A percentile compares a stretch with the other conserved stretches of the same genome.
These are phyloP conservation scores for Orychophragmus violaceus DNA, from an alignment of 345 rosid species.

Conservation along the genomic window DNA sequence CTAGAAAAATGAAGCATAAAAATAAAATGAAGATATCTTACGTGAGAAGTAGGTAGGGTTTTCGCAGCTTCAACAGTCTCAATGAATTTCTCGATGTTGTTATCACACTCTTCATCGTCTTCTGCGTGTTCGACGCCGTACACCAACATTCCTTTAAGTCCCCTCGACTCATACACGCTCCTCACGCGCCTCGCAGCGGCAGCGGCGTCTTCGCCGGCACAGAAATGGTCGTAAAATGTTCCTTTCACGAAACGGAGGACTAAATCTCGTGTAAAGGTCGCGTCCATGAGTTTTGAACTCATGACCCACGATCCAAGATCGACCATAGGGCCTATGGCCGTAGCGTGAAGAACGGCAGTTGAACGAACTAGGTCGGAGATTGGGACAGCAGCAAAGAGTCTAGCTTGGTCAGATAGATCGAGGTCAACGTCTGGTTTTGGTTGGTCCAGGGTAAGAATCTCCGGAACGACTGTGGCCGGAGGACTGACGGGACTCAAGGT, in stretches of 20 bases:
- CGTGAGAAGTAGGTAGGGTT: slow-evolving; percentile 59
- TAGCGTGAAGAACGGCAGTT: slow-evolving; percentile 44
- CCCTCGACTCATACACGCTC: slow-evolving; percentile 43
- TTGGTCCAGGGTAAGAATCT: slow-evolving; percentile 19
- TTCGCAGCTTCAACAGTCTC: slow-evolving; percentile 47
- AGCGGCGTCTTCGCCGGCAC: slow-evolving; percentile 54
- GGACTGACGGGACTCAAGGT: slow-evolving; percentile 36
- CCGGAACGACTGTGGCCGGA: slow-evolving; percentile 30
- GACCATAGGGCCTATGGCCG: slow-evolving; percentile 50
- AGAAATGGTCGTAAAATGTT: slow-evolving; percentile 81
- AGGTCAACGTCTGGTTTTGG: slow-evolving; percentile 35
- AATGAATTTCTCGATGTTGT: slow-evolving; percentile 50
- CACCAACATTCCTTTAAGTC: slow-evolving; percentile 66
- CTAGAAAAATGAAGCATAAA: neutral
- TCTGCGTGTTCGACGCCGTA: slow-evolving; percentile 66
- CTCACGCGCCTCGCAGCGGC: slow-evolving; percentile 37
- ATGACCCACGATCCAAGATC: slow-evolving; percentile 71
- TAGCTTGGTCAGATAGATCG: slow-evolving; percentile 43
- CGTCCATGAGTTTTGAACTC: slow-evolving; percentile 56
- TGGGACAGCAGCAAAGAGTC: slow-evolving; percentile 47
- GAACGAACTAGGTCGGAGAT: slow-evolving; percentile 49
- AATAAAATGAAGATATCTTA: slow-evolving; percentile 30
- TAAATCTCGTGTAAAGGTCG: slow-evolving; percentile 30
- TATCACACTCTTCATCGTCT: slow-evolving; percentile 50
- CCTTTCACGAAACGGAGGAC: slow-evolving; percentile 35